Conservation (phyloP, 805 yeast genomes). For the Metschnikowia peoriensis region DNA sequence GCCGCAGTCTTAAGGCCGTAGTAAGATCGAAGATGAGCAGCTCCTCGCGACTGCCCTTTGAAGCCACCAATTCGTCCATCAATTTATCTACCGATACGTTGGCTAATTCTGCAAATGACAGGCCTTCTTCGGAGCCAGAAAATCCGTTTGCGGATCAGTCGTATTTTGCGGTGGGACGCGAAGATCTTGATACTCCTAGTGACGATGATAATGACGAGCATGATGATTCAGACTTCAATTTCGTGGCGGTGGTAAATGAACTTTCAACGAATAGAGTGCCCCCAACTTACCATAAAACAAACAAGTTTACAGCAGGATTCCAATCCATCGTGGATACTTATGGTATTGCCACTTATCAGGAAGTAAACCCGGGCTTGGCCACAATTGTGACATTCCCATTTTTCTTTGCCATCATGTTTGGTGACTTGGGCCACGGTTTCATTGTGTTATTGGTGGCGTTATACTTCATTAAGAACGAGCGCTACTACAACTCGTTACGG, state of each 20-base stretch:
- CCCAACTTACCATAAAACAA: slow-evolving; percentile 90
- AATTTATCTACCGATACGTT: slow-evolving; percentile 18
- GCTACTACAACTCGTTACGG: slow-evolving; percentile 61
- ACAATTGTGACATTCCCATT: slow-evolving; percentile 95
- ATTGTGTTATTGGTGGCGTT: slow-evolving; percentile 74
- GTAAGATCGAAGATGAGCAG: slow-evolving; percentile 34
- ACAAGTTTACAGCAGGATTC: slow-evolving; percentile 90
- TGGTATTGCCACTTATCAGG: slow-evolving; percentile 90
- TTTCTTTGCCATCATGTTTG: slow-evolving; percentile 99
- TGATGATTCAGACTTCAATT: slow-evolving; percentile 16
- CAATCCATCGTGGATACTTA: slow-evolving; percentile 94
- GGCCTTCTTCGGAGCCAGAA: slow-evolving; percentile 8
- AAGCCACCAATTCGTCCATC: slow-evolving; percentile 9
- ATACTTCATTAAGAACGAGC: slow-evolving; percentile 66
- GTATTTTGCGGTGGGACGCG: slow-evolving; percentile 10
- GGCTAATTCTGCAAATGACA: slow-evolving; percentile 12
- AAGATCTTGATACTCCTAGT: slow-evolving; percentile 25
- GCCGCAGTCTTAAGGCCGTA: slow-evolving; percentile 40
- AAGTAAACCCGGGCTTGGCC: slow-evolving; percentile 94
- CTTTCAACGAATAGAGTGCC: slow-evolving; percentile 68
- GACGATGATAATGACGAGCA: slow-evolving; percentile 29
- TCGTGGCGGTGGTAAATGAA: slow-evolving; percentile 49
- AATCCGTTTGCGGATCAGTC: slow-evolving; percentile 7
- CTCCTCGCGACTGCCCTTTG: slow-evolving; percentile 4
- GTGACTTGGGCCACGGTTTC: slow-evolving; percentile 97